Conservation (phyloP, 75 land plant species). For the Picea sitchensis region DNA sequence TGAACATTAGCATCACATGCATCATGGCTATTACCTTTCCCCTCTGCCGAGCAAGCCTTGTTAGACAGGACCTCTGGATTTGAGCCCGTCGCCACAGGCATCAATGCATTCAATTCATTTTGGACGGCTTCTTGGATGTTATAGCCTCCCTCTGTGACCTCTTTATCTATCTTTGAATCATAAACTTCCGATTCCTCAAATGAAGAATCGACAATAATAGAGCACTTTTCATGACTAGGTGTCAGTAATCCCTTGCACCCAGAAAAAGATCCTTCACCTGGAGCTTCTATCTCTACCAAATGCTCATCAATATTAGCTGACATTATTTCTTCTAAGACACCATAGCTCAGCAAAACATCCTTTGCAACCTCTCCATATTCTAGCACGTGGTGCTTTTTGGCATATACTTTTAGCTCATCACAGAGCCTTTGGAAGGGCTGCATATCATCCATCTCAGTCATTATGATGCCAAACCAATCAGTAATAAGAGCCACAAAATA, state of each 20-base stretch:
- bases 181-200: background rate
- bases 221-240: background rate
- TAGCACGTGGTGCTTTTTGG: constrained; percentile 19
- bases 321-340: constrained; percentile 23
- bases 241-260: background rate
- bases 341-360: constrained; percentile 41
- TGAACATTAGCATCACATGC: background rate
- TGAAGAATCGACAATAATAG: background rate
- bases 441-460: background rate
- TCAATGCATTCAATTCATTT: background rate
- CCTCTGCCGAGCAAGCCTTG: background rate
- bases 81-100: background rate
- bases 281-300: background rate
- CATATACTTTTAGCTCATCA: constrained; percentile 56
- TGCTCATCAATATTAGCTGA: background rate
- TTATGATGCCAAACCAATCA: background rate
- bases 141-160: background rate
- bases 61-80: background rate
- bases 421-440: constrained; percentile 48
- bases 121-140: background rate
- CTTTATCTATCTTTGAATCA: background rate
- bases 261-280: background rate
- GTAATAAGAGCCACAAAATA: background rate
- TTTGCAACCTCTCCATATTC: constrained; percentile 46
- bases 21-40: background rate